Conservation (phyloP, 371 early-diverging fungal genomes). For the Mucor indicus region DNA sequence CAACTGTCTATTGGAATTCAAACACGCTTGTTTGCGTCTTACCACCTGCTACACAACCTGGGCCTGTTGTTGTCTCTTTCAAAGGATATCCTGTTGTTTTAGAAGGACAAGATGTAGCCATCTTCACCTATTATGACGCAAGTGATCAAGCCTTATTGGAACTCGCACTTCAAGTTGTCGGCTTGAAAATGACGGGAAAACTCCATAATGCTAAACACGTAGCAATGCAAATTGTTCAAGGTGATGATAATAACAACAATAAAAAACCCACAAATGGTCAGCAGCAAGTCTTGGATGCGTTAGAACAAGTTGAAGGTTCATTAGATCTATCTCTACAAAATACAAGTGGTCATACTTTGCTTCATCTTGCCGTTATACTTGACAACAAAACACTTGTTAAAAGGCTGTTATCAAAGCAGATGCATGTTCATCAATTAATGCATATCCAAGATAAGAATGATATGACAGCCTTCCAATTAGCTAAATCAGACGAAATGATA, state of each 20-base stretch:
- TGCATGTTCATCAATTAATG: constrained; percentile 2
- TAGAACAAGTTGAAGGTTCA: background rate
- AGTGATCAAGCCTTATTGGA: constrained; percentile 81
- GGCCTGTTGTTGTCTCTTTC: constrained; percentile 72
- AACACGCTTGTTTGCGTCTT: constrained; percentile 72
- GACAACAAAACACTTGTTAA: constrained; percentile 15
- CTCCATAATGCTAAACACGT: constrained; percentile 62
- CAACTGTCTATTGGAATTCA: constrained; percentile 57
- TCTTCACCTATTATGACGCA: constrained; percentile 59
- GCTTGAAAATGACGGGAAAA: constrained; percentile 70
- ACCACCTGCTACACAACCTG: constrained; percentile 72
- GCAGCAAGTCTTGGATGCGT: constrained; percentile 6
- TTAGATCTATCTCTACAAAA: constrained; percentile 11
- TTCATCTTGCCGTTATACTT: constrained; percentile 33
- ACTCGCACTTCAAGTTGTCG: constrained; percentile 78
- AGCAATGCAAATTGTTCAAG: constrained; percentile 65
- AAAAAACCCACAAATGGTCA: too few relatives aligned
- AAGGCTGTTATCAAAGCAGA: constrained; percentile 1
- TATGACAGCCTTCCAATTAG: constrained; percentile 36
- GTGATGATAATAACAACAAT: constrained; percentile 17
- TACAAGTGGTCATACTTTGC: constrained; percentile 30
- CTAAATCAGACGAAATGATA: constrained; percentile 29
- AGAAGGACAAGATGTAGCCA: constrained; percentile 40
- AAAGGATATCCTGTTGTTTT: constrained; percentile 44
- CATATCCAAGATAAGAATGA: constrained; percentile 32